These are phyloP conservation scores for Trichosporon sp. DNA, from an alignment of 1,284 basidiomycete species.

Conservation along the genomic window DNA sequence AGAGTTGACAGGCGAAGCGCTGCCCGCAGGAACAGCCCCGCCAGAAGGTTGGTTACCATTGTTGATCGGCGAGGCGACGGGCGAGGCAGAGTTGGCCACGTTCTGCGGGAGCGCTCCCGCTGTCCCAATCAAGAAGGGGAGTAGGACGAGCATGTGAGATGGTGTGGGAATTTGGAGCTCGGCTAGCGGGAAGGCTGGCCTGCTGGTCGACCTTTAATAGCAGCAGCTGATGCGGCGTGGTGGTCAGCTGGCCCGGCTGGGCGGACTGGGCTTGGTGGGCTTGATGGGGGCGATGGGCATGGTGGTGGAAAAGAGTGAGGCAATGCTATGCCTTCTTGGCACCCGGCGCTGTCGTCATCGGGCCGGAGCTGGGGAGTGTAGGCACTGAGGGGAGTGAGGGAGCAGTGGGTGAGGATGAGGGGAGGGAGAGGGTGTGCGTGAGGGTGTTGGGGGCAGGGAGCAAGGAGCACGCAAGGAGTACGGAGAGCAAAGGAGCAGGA, in stretches of 20 bases:
- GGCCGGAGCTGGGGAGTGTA: neutral
- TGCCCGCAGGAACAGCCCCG: neutral
- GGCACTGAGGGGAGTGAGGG: too few relatives aligned
- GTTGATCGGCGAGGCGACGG: neutral
- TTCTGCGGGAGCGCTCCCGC: slow-evolving; percentile 3
- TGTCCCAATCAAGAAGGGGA: neutral
- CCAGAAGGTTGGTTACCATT: neutral
- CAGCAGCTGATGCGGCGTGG: neutral
- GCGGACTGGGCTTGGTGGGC: too few relatives aligned
- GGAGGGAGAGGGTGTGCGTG: too few relatives aligned
- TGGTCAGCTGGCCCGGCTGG: neutral
- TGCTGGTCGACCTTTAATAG: neutral
- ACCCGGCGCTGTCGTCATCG: neutral
- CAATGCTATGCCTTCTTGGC: neutral
- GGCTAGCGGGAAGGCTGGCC: neutral
- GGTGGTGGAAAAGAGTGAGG: too few relatives aligned
- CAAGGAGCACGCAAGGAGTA: too few relatives aligned
- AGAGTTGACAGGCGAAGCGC: neutral
- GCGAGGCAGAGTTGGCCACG: neutral
- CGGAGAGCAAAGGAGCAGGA: too few relatives aligned
- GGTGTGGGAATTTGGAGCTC: neutral
- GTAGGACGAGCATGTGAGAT: neutral
- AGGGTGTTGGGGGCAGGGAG: too few relatives aligned
- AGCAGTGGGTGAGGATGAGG: too few relatives aligned
- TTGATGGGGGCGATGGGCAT: too few relatives aligned